Conservation (phyloP, 257 asterid genomes). For the Lavandula angustifolia region DNA sequence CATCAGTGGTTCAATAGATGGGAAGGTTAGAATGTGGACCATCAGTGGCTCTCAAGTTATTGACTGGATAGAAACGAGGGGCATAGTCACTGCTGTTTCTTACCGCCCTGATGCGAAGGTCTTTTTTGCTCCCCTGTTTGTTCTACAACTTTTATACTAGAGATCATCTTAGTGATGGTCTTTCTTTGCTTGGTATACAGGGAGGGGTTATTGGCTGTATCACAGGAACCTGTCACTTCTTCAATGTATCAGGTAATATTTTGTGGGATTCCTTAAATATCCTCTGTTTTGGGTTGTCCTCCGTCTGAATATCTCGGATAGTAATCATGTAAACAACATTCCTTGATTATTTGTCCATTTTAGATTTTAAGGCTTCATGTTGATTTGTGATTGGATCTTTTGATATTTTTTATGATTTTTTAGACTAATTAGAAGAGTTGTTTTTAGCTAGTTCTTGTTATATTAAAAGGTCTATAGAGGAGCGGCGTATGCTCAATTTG, state of each 20-base stretch:
- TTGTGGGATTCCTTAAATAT: slow-evolving; percentile 13
- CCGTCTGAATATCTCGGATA: not conserved
- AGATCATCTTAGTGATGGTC: not conserved
- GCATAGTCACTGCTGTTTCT: slow-evolving; percentile 86
- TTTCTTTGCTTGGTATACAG: slow-evolving; percentile 43
- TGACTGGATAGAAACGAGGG: slow-evolving; percentile 80
- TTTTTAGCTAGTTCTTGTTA: too few relatives aligned
- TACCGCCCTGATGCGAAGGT: slow-evolving; percentile 91
- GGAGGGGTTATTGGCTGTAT: slow-evolving; percentile 81
- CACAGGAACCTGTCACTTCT: slow-evolving; percentile 71
- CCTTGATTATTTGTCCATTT: not conserved
- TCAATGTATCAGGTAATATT: slow-evolving; percentile 64
- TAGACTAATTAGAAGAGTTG: too few relatives aligned
- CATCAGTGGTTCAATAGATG: slow-evolving; percentile 94
- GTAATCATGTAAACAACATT: not conserved
- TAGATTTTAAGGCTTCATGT: not conserved
- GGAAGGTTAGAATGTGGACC: slow-evolving; percentile 90
- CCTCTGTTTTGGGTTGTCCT: slow-evolving; percentile 1
- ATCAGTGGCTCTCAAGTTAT: slow-evolving; percentile 66
- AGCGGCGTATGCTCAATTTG: not conserved
- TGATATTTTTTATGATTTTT: too few relatives aligned
- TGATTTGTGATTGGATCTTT: not conserved
- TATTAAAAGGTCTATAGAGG: not conserved
- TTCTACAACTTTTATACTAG: not conserved
- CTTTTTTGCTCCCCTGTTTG: slow-evolving; percentile 19